These are phyloP conservation scores for Cinchona pubescens DNA, from an alignment of 257 asterid genomes.

Conservation along the genomic window DNA sequence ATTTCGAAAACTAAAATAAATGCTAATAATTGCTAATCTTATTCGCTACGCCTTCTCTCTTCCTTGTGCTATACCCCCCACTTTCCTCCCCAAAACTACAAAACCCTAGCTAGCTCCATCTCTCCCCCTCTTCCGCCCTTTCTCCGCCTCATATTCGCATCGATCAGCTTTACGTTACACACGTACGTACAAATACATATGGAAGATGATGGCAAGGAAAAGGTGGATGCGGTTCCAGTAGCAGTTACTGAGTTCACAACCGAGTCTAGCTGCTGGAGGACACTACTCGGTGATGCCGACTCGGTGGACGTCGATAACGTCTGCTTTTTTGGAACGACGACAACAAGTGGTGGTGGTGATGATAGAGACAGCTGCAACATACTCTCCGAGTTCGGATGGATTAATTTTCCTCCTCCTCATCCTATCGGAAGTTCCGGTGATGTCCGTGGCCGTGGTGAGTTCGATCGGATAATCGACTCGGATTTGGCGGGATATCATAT, in stretches of 20 bases:
- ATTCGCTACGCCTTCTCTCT: constrained; percentile 14
- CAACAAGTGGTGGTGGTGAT: constrained; percentile 28
- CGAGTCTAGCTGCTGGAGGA: constrained; percentile 46
- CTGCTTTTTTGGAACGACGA: no score
- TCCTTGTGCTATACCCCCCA: neutral
- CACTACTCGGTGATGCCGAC: constrained; percentile 24
- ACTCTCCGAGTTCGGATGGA: constrained; percentile 76
- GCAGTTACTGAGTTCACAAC: constrained; percentile 27
- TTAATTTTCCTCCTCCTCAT: constrained; percentile 28
- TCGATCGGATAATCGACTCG: constrained; percentile 33
- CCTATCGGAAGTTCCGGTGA: neutral
- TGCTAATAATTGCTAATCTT: neutral
- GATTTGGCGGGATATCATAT: constrained; percentile 32
- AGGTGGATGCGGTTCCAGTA: constrained; percentile 28
- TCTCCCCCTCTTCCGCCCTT: constrained; percentile 18
- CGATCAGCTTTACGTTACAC: neutral
- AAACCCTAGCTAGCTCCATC: constrained; percentile 7
- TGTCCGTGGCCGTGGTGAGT: constrained; percentile 24
- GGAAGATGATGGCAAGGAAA: constrained; percentile 29
- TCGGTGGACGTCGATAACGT: no score
- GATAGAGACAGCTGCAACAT: constrained; percentile 22
- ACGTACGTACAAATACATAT: neutral
- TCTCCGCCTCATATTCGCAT: constrained; percentile 25
- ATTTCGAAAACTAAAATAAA: constrained; percentile 1
- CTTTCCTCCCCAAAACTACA: constrained; percentile 10